Conservation (phyloP, 75 land plant genomes). For the Pinus albicaulis region DNA sequence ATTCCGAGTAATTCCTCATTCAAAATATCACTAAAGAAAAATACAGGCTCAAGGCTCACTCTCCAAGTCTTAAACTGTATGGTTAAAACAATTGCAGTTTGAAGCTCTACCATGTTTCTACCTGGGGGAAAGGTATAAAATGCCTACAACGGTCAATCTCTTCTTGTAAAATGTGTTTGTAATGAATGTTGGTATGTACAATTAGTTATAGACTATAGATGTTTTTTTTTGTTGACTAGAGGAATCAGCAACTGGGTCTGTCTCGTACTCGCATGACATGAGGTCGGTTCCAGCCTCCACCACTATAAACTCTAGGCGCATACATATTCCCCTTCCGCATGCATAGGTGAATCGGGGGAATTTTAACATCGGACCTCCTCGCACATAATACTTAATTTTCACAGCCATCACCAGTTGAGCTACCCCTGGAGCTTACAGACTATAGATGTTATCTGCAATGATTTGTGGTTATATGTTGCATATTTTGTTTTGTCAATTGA, state of each 20-base stretch:
- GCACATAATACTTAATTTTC: too few species aligned
- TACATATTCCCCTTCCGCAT: too few species aligned
- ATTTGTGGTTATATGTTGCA: neutral
- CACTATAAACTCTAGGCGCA: too few species aligned
- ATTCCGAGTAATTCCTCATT: neutral
- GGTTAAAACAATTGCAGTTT: neutral
- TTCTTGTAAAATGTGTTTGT: neutral
- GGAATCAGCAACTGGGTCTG: too few species aligned
- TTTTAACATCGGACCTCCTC: too few species aligned
- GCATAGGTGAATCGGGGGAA: too few species aligned
- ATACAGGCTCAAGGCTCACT: neutral
- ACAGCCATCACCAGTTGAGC: too few species aligned
- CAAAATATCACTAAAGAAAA: neutral
- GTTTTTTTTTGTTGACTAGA: neutral
- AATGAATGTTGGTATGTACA: neutral
- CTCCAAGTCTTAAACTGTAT: neutral
- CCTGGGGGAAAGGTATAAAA: neutral
- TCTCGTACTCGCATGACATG: too few species aligned
- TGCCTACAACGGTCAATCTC: neutral
- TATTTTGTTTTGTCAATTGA: too few species aligned
- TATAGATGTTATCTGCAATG: neutral
- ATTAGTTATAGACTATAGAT: neutral
- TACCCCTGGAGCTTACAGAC: neutral
- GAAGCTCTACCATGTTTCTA: neutral
- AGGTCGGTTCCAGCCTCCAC: too few species aligned